Base-by-base conservation (phyloP, 1,284 basidiomycete species). In the Fomes fomentarius region DNA sequence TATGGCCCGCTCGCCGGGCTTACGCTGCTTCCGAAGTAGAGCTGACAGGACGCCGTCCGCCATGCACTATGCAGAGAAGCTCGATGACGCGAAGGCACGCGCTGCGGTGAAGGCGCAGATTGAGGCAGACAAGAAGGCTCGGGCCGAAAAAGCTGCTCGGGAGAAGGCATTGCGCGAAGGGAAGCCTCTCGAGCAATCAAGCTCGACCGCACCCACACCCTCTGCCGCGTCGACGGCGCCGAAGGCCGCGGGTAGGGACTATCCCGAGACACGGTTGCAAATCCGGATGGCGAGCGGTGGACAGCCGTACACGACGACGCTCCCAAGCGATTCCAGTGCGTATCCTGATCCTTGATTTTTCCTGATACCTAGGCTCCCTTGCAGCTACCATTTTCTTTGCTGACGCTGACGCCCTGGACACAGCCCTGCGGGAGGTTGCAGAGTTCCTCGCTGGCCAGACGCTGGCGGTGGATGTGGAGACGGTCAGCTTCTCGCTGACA, bases 121-220 rank as follows among this genome's bases (percentile, higher is more conserved):
- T 61, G 95, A 96, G 71, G 91, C 89, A 0, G 95, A 97, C 76
- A 97, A 94, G 75, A 83, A 83, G 52, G 87, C 84, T 22, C 84
- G 95, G n/a, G 91, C 92, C 0, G 93, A 91, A 66, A 94, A 91
- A 66, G 79, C 87, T 1, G 93, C 93, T 0, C 78, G 85, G 28
- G 95, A 96, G 72, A 97, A 96, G 70, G 93, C 93, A 0, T 69
- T 94, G 11, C 82, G 94, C 34, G 92, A 94, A 42, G 94, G 92
- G 15, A 65, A 69, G 63, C 74, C 77, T 38, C 67, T 81, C 49
- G 33, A 47, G 24, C 48, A 50, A 25, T 39, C 61, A 3, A 49
- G 65, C 11, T 60, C 75, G 10, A 56, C 77, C 3, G 59, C 75
- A 9, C 66, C 79, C 2, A 69, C 77, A 1, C 69, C 75, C 0